A percentile compares a stretch with the other conserved stretches of the same genome.
phyloP scores from a whole-genome alignment of 2,329 filamentous ascomycete genomes.

The Penicillium sp. region DNA sequence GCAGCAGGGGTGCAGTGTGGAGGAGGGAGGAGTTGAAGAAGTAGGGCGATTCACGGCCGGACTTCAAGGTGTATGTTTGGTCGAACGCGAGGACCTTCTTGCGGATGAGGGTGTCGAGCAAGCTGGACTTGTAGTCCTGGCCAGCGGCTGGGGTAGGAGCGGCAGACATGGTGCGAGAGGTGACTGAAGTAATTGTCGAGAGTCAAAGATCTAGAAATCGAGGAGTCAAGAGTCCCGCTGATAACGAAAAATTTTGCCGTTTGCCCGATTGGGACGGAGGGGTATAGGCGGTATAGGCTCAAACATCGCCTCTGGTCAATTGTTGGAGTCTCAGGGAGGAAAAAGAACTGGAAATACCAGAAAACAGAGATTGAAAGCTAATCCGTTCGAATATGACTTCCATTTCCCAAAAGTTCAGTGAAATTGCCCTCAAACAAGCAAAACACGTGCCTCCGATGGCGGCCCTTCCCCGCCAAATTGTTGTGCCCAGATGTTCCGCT shows the following conservation, averaged over 20 bases:
- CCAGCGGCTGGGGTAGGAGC: slow-evolving; percentile 26
- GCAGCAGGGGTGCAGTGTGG: slow-evolving; percentile 76
- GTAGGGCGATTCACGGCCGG: slow-evolving; percentile 85
- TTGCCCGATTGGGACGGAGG: slow-evolving; percentile 18
- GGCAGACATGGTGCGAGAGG: slow-evolving; percentile 25
- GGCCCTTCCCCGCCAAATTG: slow-evolving; percentile 26
- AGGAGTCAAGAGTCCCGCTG: slow-evolving; percentile 6
- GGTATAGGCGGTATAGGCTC: slow-evolving; percentile 19
- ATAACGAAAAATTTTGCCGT: slow-evolving; percentile 24
- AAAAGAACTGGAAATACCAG: not conserved
- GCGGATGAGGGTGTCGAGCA: slow-evolving; percentile 42
- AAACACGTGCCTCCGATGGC: slow-evolving; percentile 35
- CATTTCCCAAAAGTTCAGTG: not conserved
- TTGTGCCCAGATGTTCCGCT: slow-evolving; percentile 11
- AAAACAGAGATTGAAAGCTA: not conserved
- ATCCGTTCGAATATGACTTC: too few species aligned
- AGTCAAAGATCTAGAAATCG: not conserved
- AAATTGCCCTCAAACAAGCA: not conserved
- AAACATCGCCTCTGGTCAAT: not conserved
- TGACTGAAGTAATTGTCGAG: not conserved
- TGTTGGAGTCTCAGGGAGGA: not conserved
- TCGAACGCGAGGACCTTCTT: slow-evolving; percentile 46
- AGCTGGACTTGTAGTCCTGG: slow-evolving; percentile 40
- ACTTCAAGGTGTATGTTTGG: slow-evolving; percentile 72
- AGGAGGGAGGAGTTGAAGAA: slow-evolving; percentile 97